Conservation (phyloP, 1,284 basidiomycete genomes). For the Inonotus hispidus region DNA sequence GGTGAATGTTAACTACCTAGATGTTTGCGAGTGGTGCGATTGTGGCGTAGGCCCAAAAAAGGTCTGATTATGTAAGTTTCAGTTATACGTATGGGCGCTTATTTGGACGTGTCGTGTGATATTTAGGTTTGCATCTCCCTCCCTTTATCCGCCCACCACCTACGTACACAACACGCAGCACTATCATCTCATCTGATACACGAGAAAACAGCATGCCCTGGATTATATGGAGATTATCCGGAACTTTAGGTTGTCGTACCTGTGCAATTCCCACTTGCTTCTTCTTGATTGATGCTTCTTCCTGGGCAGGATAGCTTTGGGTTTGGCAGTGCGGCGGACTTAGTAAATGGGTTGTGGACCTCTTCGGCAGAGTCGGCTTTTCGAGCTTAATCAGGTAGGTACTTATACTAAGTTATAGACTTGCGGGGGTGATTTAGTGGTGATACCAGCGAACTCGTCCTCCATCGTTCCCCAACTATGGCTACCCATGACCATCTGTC, state of each 20-base stretch:
- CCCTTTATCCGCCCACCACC: background rate
- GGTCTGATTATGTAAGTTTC: background rate
- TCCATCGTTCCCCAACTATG: background rate
- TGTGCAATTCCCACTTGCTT: background rate
- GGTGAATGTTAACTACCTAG: no score
- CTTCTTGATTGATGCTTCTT: background rate
- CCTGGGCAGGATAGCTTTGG: background rate
- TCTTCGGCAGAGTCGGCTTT: background rate
- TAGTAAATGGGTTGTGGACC: background rate
- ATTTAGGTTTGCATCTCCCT: no score
- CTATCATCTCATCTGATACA: background rate
- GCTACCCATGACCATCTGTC: background rate
- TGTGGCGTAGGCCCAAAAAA: no score
- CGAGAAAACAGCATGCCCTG: background rate
- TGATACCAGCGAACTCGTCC: background rate
- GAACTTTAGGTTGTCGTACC: no score
- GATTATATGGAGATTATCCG: no score
- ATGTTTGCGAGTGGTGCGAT: no score
- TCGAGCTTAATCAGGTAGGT: background rate
- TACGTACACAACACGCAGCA: background rate
- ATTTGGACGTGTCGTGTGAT: background rate
- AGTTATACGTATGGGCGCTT: background rate
- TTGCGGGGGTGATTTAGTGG: background rate
- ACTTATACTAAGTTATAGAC: background rate
- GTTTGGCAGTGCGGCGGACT: background rate